A percentile compares a stretch with the other conserved stretches of the same genome.
Evolutionary conservation across 176 grass and related monocot species (phyloP).

Genomic region (Rhipidocladum racemiflorum): DNA sequence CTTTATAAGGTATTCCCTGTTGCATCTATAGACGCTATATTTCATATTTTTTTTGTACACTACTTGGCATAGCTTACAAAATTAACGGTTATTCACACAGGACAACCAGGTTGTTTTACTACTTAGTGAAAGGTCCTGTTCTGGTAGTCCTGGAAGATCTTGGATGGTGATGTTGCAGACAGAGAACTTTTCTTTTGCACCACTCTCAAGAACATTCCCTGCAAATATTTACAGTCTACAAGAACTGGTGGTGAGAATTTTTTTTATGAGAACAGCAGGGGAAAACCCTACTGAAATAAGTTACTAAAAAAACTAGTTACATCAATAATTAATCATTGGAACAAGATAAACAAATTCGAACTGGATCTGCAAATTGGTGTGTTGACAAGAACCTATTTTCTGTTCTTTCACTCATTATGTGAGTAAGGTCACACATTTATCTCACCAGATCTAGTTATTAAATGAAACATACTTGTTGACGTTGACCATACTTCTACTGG

Average conservation of each 20-base stretch:
- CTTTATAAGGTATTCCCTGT: constrained; percentile 79
- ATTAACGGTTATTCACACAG: constrained; percentile 43
- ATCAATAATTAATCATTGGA: background rate
- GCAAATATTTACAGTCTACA: constrained; percentile 50
- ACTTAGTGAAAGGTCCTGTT: constrained; percentile 62
- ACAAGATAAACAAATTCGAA: background rate
- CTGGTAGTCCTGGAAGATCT: constrained; percentile 52
- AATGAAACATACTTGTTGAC: background rate
- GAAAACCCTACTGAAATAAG: background rate
- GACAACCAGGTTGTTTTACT: constrained; percentile 77
- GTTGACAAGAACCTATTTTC: background rate
- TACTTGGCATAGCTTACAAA: constrained; percentile 4
- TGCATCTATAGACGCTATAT: constrained; percentile 3
- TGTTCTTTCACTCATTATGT: background rate
- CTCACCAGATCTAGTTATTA: background rate
- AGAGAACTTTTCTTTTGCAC: constrained; percentile 57
- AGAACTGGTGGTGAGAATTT: constrained; percentile 58
- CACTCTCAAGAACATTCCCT: constrained; percentile 46
- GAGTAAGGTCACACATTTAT: background rate
- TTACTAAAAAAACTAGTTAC: background rate
- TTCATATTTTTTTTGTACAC: constrained; percentile 25
- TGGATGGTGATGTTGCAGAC: constrained; percentile 79
- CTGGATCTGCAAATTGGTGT: background rate
- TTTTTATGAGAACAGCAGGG: background rate
- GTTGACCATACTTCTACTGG: background rate